These are phyloP conservation scores for Kwoniella sp. DNA, from an alignment of 768 basidiomycete genomes.

Conservation along the genomic window DNA sequence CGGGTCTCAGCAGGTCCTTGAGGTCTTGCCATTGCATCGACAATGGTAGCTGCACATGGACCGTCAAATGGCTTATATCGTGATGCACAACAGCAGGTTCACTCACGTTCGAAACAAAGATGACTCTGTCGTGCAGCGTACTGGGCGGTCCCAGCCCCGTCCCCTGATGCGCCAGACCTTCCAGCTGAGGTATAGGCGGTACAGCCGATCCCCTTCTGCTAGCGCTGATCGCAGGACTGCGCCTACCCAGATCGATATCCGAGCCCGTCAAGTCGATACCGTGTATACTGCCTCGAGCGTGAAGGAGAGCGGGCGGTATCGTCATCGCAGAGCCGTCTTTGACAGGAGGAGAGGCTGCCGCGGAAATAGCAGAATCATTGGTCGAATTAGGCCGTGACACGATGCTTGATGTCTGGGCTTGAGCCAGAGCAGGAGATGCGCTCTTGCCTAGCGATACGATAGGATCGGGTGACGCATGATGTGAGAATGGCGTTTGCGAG, in stretches of 20 bases:
- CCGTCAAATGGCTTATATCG: too few relatives aligned
- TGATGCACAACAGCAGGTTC: not conserved
- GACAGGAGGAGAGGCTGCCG: slow-evolving; percentile 4
- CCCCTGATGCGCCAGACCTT: slow-evolving; percentile 34
- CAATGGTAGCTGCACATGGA: slow-evolving; percentile 43
- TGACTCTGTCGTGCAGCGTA: slow-evolving; percentile 38
- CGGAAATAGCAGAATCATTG: not conserved
- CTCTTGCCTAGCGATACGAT: not conserved
- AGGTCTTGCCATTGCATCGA: slow-evolving; percentile 80
- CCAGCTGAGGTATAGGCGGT: slow-evolving; percentile 18
- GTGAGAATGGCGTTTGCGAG: slow-evolving; percentile 2
- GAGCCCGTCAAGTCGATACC: too few relatives aligned
- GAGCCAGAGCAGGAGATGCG: slow-evolving; percentile 2
- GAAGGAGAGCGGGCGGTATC: too few relatives aligned
- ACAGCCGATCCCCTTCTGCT: too few relatives aligned
- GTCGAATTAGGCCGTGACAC: slow-evolving; percentile 7
- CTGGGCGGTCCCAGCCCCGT: slow-evolving; percentile 31
- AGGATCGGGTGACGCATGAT: slow-evolving; percentile 11
- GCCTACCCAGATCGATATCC: too few relatives aligned
- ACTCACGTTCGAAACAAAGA: slow-evolving; percentile 43
- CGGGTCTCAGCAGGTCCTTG: slow-evolving; percentile 89
- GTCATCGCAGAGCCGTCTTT: too few relatives aligned
- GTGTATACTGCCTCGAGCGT: too few relatives aligned
- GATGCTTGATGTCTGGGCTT: too few relatives aligned
- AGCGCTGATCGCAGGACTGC: too few relatives aligned